These are phyloP conservation scores for Leishmania mexicana DNA, from an alignment of 208 protist species.

Conservation along the genomic window DNA sequence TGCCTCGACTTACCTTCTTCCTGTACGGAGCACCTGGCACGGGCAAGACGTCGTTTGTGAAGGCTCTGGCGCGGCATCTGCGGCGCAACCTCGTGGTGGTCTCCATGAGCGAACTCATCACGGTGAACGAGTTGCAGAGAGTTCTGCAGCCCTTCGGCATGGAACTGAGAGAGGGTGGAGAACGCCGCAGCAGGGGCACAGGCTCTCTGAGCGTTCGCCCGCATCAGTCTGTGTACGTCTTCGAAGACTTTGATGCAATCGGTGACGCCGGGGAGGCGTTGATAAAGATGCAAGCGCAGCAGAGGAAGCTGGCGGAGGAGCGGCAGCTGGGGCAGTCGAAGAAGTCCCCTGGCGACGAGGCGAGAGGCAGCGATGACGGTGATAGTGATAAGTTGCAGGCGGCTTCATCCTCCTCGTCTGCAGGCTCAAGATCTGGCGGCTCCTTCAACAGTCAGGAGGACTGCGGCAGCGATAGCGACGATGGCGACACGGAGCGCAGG, in stretches of 20 bases:
- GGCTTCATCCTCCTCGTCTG: not conserved
- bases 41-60: slow-evolving; percentile 92
- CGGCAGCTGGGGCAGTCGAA: not conserved
- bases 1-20: slow-evolving; percentile 76
- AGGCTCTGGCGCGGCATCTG: slow-evolving; percentile 79
- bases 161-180: slow-evolving; percentile 28
- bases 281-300: slow-evolving; percentile 6
- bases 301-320: slow-evolving; percentile 5
- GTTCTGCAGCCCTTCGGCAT: slow-evolving; percentile 51
- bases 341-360: not conserved
- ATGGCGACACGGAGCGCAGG: slow-evolving; percentile 4
- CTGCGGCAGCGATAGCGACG: slow-evolving; percentile 8
- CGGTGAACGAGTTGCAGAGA: slow-evolving; percentile 58
- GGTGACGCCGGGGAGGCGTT: slow-evolving; percentile 27
- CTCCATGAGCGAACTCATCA: slow-evolving; percentile 69
- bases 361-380: not conserved
- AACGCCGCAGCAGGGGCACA: not conserved
- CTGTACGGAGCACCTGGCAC: slow-evolving; percentile 93
- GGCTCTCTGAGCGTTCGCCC: slow-evolving; percentile 27
- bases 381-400: not conserved
- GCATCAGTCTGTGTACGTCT: slow-evolving; percentile 69
- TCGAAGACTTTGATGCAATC: slow-evolving; percentile 87
- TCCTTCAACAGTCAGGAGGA: slow-evolving; percentile 14
- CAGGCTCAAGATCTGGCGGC: not conserved
- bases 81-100: slow-evolving; percentile 76